phyloP scores from a whole-genome alignment of 2,329 filamentous ascomycete genomes.

The Nothomitra cinnamomea region DNA sequence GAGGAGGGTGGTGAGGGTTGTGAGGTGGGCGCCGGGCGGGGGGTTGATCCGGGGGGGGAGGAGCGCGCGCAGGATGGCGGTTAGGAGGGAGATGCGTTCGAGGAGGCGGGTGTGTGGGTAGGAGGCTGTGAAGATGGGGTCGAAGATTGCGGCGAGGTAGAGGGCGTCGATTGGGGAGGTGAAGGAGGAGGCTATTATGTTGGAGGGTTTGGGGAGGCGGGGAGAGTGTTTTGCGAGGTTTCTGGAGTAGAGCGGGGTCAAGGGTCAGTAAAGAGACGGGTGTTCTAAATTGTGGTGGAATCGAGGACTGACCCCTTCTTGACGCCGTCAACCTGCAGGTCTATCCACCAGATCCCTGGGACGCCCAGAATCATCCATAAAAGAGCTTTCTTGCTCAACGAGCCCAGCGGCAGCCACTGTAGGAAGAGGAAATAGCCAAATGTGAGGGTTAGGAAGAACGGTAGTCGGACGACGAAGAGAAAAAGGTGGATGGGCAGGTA shows the following conservation, averaged over 20 bases:
- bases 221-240: conserved; percentile 53
- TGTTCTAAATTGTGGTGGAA: too few species aligned
- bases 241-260: conserved; percentile 19
- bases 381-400: conserved; percentile 58
- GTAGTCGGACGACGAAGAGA: conserved; percentile 67
- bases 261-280: too few species aligned
- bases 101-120: conserved; percentile 62
- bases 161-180: conserved; percentile 86
- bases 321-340: conserved; percentile 94
- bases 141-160: conserved; percentile 90
- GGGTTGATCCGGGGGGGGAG: conserved; percentile 35
- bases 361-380: conserved; percentile 78
- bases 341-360: conserved; percentile 94
- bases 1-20: conserved; percentile 46
- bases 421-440: conserved; percentile 63
- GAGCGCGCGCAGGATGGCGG: conserved; percentile 60
- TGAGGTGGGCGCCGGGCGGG: conserved; percentile 31
- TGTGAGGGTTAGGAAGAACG: conserved; percentile 53
- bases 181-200: conserved; percentile 77
- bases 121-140: conserved; percentile 79
- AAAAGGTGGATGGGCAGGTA: conserved; percentile 48
- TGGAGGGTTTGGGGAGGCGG: conserved; percentile 61
- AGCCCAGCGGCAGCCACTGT: conserved; percentile 61
- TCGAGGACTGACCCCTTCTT: conserved; percentile 56
- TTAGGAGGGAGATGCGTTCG: conserved; percentile 56